A percentile compares a stretch with the other conserved stretches of the same genome.
These are phyloP conservation scores for Pythium aphanidermatum DNA, from an alignment of 352 stramenopile genomes.

Conservation along the genomic window DNA sequence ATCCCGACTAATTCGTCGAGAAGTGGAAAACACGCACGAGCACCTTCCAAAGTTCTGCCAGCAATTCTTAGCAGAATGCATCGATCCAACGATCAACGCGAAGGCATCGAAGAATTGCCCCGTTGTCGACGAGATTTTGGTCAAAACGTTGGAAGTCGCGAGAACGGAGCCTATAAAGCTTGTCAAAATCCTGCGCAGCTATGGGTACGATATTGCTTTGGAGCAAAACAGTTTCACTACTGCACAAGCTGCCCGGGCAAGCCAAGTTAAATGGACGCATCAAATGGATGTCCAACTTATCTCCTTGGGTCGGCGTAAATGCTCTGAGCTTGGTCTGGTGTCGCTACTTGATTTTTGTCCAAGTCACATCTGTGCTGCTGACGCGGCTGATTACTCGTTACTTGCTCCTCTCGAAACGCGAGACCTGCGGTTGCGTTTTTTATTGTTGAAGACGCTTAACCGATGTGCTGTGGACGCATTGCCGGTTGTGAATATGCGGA, in stretches of 20 bases:
- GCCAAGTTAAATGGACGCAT: conserved; percentile 62
- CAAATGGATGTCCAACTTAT: conserved; percentile 74
- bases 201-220: conserved; percentile 55
- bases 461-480: conserved; percentile 40
- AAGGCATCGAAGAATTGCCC: no score
- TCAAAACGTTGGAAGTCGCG: conserved; percentile 11
- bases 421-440: conserved; percentile 55
- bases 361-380: conserved; percentile 36
- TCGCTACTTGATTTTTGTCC: conserved; percentile 56
- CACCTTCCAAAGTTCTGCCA: no score
- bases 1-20: not conserved
- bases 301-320: conserved; percentile 30
- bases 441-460: conserved; percentile 56
- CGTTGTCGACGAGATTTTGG: no score
- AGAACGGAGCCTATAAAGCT: conserved; percentile 24
- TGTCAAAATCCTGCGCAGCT: conserved; percentile 37
- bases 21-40: no score
- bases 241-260: conserved; percentile 30
- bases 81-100: no score
- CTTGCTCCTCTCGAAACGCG: conserved; percentile 40
- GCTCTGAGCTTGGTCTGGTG: conserved; percentile 46
- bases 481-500: conserved; percentile 60
- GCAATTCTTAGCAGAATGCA: no score
- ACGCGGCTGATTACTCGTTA: conserved; percentile 28
- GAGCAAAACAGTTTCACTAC: conserved; percentile 43